These are phyloP conservation scores for Phoenix roebelenii DNA, from an alignment of 176 grass and related monocot genomes.

Conservation along the genomic window DNA sequence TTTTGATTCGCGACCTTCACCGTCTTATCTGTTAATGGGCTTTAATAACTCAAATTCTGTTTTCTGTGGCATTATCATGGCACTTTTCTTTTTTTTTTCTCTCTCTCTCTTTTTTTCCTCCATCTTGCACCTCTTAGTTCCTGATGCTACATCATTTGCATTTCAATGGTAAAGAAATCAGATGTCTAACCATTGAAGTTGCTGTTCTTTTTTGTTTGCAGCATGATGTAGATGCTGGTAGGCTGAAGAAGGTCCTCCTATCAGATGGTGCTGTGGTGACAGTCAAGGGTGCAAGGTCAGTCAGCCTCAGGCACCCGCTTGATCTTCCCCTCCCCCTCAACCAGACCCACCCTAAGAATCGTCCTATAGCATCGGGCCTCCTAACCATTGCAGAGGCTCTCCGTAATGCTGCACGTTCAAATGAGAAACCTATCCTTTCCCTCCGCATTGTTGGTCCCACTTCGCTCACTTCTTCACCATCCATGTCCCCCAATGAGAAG, in stretches of 20 bases:
- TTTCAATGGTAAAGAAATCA: too few species aligned
- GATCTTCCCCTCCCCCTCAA: conserved; percentile 79
- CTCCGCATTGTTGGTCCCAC: conserved; percentile 69
- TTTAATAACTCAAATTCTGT: too few species aligned
- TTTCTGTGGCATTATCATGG: too few species aligned
- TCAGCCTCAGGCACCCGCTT: conserved; percentile 70
- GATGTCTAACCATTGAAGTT: too few species aligned
- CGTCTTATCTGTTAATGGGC: too few species aligned
- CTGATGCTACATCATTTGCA: too few species aligned
- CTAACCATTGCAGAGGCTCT: conserved; percentile 61
- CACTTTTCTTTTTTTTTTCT: too few species aligned
- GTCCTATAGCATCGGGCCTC: conserved; percentile 27
- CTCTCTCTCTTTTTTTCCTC: too few species aligned
- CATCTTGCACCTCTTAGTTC: too few species aligned
- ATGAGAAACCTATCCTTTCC: conserved; percentile 65
- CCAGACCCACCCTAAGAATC: conserved; percentile 45
- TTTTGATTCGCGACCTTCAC: too few species aligned
- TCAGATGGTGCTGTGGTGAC: conserved; percentile 87
- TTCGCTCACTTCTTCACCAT: conserved; percentile 57
- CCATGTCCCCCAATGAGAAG: conserved; percentile 48
- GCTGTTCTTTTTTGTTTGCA: conserved; percentile 19
- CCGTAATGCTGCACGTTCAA: conserved; percentile 38
- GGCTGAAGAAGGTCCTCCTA: conserved; percentile 79
- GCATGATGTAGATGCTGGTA: conserved; percentile 92
- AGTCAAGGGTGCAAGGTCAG: conserved; percentile 73